A percentile compares a stretch with the other conserved stretches of the same genome.
phyloP scores from a whole-genome alignment of 345 rosid genomes.

The Leavenworthia alabamica region DNA sequence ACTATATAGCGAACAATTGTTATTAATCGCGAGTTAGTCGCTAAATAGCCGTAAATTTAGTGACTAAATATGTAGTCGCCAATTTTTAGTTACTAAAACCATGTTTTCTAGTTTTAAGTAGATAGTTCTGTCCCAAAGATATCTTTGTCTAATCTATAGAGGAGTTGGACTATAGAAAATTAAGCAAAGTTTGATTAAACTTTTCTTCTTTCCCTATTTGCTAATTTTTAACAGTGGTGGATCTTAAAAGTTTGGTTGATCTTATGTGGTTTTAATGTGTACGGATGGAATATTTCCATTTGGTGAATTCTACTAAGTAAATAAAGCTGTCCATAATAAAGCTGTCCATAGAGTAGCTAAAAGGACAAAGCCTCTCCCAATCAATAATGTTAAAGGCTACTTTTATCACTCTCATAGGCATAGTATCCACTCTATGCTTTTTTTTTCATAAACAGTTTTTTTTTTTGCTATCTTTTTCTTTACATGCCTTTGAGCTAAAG shows the following conservation, averaged over 20 bases:
- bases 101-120: no score
- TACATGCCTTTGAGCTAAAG: constrained; percentile 26
- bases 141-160: neutral
- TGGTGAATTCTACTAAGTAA: constrained; percentile 19
- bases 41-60: no score
- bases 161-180: neutral
- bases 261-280: constrained; percentile 7
- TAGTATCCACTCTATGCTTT: constrained; percentile 6
- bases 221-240: constrained; percentile 21
- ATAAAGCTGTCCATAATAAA: constrained; percentile 21
- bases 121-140: neutral
- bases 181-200: no score
- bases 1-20: no score
- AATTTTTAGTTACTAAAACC: no score
- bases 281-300: constrained; percentile 22
- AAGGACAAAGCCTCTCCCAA: constrained; percentile 21
- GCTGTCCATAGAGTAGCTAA: constrained; percentile 16
- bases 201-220: no score
- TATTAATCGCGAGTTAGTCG: no score
- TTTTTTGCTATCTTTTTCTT: constrained; percentile 21
- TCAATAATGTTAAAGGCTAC: constrained; percentile 23
- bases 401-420: constrained; percentile 26
- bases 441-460: constrained; percentile 15
- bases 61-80: no score
- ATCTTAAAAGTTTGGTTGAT: constrained; percentile 9